Percentiles rank a stretch among this genome's conserved stretches.
Conservation (phyloP, 2,329 filamentous ascomycete species). For the Lachnellula occidentalis region DNA sequence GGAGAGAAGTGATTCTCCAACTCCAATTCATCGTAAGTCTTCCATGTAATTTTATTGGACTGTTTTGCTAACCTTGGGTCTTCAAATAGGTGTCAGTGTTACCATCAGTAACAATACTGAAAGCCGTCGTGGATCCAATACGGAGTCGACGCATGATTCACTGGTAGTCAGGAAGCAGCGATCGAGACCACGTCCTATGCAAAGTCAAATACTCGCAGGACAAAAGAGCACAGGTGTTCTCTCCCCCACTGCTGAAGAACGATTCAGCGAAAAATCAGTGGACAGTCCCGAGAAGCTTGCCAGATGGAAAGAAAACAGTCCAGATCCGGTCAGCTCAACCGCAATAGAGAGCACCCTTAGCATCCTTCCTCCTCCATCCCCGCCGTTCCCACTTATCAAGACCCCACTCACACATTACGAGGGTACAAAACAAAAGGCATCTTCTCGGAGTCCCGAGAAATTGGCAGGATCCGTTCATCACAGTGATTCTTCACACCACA, state of each 20-base stretch:
- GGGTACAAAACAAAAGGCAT: not conserved
- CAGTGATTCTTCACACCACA: not conserved
- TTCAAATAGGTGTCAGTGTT: constrained; percentile 2
- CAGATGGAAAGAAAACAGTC: not conserved
- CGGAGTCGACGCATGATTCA: constrained; percentile 2
- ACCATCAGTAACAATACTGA: not conserved
- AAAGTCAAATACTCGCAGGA: constrained; percentile 17
- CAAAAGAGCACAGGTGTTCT: constrained; percentile 21
- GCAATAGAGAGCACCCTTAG: not conserved
- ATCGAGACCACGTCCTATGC: constrained; percentile 18
- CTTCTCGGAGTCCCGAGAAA: not conserved
- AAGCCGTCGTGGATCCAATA: not conserved
- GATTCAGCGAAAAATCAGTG: constrained; percentile 1
- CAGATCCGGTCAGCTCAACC: not conserved
- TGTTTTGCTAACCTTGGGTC: not conserved
- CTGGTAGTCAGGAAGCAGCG: constrained; percentile 25
- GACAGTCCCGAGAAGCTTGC: not conserved
- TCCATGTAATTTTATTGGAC: not conserved
- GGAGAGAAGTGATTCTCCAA: constrained; percentile 32
- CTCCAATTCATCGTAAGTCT: constrained; percentile 32
- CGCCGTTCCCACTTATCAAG: not conserved
- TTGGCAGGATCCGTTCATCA: not conserved
- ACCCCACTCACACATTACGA: not conserved
- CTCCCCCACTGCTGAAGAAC: constrained; percentile 24
- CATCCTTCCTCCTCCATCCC: not conserved